Conservation (phyloP, 768 basidiomycete genomes). For the Gymnopilus dilepis region DNA sequence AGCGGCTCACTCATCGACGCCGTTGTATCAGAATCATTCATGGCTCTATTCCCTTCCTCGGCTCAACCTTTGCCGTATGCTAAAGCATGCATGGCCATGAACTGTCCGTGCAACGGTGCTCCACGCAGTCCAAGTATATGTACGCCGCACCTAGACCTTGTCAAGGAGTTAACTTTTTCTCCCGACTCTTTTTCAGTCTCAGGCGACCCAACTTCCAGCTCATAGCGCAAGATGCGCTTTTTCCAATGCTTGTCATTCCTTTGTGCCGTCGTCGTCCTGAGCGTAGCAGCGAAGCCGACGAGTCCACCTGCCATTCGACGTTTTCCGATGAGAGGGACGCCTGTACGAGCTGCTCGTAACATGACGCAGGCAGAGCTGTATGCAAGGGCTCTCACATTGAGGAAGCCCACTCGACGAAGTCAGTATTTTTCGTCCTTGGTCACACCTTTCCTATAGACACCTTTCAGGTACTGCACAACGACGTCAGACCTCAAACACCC, state of each 20-base stretch:
- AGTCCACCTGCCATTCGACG: not conserved
- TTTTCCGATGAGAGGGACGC: not conserved
- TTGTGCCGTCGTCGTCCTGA: not conserved
- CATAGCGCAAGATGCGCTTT: conserved; percentile 1
- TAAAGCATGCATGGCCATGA: not conserved
- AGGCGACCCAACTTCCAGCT: not conserved
- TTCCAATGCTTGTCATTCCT: not conserved
- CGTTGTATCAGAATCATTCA: conserved; percentile 1
- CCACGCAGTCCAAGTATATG: not conserved
- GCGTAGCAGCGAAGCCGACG: not conserved
- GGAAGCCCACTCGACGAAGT: conserved; percentile 1
- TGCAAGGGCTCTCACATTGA: not conserved
- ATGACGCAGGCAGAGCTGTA: not conserved
- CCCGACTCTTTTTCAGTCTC: not conserved
- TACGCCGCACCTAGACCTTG: not conserved
- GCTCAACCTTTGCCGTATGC: not conserved
- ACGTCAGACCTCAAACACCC: not conserved
- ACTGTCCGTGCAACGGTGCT: not conserved
- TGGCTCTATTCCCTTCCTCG: not conserved
- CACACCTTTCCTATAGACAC: not conserved
- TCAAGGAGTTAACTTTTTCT: not conserved
- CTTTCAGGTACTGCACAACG: not conserved
- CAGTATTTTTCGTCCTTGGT: not conserved
- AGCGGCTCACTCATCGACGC: not conserved
- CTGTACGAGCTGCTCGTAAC: not conserved